Conservation (phyloP, 1,139 yeast genomes). For the Yamadazyma conglobata region DNA sequence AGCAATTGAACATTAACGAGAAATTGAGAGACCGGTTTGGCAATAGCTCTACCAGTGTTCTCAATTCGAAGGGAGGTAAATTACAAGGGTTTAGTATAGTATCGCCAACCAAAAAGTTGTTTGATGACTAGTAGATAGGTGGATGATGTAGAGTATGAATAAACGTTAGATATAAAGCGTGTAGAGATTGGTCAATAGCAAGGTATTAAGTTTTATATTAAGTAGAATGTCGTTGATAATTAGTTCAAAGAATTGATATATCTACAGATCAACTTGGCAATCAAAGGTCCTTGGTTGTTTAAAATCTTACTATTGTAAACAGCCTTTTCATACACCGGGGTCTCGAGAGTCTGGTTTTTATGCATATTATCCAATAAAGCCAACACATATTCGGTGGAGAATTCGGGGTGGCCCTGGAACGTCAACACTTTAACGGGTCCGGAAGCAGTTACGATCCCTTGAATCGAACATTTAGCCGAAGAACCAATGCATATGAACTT, state of each 20-base stretch:
- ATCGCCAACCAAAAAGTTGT: constrained; percentile 33
- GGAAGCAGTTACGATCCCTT: constrained; percentile 53
- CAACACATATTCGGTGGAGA: constrained; percentile 35
- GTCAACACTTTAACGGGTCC: constrained; percentile 49
- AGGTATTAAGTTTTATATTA: too few species aligned
- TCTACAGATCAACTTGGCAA: constrained; percentile 30
- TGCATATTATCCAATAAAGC: constrained; percentile 23
- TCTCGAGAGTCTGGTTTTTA: constrained; percentile 16
- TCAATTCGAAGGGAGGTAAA: constrained; percentile 31
- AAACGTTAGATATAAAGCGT: neutral
- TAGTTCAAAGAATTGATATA: constrained; percentile 19
- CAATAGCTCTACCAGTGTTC: constrained; percentile 5
- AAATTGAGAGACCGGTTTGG: constrained; percentile 27
- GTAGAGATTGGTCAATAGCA: too few species aligned
- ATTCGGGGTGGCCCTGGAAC: constrained; percentile 92
- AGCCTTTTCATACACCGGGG: constrained; percentile 23
- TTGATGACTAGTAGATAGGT: constrained; percentile 20
- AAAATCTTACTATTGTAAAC: constrained; percentile 26
- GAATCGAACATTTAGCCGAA: constrained; percentile 53
- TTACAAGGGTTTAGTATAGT: constrained; percentile 43
- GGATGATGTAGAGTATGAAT: constrained; percentile 1
- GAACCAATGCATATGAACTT: constrained; percentile 47
- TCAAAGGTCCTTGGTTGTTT: constrained; percentile 33
- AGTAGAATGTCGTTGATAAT: too few species aligned
- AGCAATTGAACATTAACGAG: constrained; percentile 32